Conservation (phyloP, 176 grass and related monocot genomes). For the Oryza meridionalis region DNA sequence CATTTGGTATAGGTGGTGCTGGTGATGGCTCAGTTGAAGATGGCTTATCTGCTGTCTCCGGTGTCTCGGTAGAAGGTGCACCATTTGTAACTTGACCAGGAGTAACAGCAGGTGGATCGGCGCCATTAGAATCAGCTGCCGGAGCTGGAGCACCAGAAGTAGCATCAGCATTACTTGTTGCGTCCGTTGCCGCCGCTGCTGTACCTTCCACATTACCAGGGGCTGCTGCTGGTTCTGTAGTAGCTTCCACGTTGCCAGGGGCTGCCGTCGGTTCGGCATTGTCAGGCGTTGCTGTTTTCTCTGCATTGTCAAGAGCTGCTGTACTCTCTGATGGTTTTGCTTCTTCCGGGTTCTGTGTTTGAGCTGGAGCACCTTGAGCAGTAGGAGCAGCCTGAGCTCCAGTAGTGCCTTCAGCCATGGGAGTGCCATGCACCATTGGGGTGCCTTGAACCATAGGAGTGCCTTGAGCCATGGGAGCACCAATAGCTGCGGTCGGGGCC, state of each 20-base stretch:
- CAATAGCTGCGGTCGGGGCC: conserved; percentile 41
- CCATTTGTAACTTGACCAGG: conserved; percentile 14
- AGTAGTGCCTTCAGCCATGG: conserved; percentile 11
- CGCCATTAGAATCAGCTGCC: conserved; percentile 25
- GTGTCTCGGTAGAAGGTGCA: conserved; percentile 25
- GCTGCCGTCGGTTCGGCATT: conserved; percentile 31
- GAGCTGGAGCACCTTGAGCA: conserved; percentile 36
- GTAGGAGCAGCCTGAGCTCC: conserved; percentile 3
- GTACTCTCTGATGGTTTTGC: conserved; percentile 46
- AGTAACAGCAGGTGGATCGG: conserved; percentile 10
- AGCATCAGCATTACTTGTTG: conserved; percentile 30
- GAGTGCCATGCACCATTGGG: conserved; percentile 20
- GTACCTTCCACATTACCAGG: conserved; percentile 25
- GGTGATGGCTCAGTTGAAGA: conserved; percentile 31
- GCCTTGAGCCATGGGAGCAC: conserved; percentile 42
- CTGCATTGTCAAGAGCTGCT: conserved; percentile 14
- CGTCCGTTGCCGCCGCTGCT: conserved; percentile 24
- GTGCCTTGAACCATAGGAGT: conserved; percentile 34
- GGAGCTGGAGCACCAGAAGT: conserved; percentile 19
- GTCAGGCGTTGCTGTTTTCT: conserved; percentile 26
- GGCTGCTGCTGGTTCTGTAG: neutral
- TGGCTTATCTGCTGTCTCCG: conserved; percentile 31
- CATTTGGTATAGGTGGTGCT: conserved; percentile 10
- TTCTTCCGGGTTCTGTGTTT: conserved; percentile 26
- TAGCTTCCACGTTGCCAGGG: neutral